Conservation (phyloP, 805 yeast species). For the Candida sphagnicola region DNA sequence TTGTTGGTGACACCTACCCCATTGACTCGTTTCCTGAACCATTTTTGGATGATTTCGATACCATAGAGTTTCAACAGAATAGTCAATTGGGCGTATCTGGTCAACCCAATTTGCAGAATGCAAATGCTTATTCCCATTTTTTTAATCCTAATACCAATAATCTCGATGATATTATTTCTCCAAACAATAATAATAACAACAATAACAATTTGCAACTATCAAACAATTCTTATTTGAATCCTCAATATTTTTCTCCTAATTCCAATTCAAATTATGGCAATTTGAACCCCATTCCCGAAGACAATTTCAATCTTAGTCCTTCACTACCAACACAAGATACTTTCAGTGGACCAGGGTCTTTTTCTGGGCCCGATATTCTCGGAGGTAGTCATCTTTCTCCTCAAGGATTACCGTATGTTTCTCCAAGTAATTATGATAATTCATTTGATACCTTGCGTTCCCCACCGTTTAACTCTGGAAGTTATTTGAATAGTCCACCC, state of each 20-base stretch:
- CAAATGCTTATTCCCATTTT: conserved; percentile 8
- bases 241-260: conserved; percentile 41
- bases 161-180: conserved; percentile 37
- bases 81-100: conserved; percentile 9
- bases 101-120: conserved; percentile 8
- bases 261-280: conserved; percentile 21
- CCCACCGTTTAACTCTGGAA: conserved; percentile 22
- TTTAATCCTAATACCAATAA: conserved; percentile 17
- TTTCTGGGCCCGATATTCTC: conserved; percentile 17
- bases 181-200: conserved; percentile 14
- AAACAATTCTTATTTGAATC: conserved; percentile 20
- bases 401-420: conserved; percentile 24
- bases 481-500: conserved; percentile 38
- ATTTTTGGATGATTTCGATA: conserved; percentile 27
- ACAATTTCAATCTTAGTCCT: conserved; percentile 26
- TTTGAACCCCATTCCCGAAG: conserved; percentile 33
- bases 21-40: conserved; percentile 23
- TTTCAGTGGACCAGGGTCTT: conserved; percentile 23
- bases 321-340: conserved; percentile 26
- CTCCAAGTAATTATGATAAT: conserved; percentile 25
- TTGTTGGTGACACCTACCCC: background rate
- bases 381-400: conserved; percentile 34
- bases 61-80: conserved; percentile 6
- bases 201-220: conserved; percentile 4
- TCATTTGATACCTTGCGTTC: conserved; percentile 34